These are phyloP conservation scores for Rubus parviflorus DNA, from an alignment of 306 rosid genomes.

Conservation along the genomic window DNA sequence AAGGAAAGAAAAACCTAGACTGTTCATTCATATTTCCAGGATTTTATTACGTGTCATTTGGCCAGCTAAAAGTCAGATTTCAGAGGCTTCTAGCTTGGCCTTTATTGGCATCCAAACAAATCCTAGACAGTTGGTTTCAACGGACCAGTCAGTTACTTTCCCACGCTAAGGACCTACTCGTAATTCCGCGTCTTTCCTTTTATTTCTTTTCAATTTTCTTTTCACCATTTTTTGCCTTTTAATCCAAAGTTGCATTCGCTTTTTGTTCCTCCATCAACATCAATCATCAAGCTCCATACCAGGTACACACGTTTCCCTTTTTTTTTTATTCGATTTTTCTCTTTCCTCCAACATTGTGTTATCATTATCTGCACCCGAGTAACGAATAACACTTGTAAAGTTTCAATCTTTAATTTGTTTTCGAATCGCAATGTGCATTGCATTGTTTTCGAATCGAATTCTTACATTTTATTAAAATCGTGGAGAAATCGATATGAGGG, in stretches of 20 bases:
- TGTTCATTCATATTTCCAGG: too few relatives aligned
- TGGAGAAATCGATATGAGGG: neutral
- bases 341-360: neutral
- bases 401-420: slow-evolving; percentile 4
- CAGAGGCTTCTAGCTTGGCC: slow-evolving; percentile 6
- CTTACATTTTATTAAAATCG: too few relatives aligned
- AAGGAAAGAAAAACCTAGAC: too few relatives aligned
- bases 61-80: neutral
- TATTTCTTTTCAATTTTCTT: slow-evolving; percentile 1
- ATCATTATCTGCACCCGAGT: neutral
- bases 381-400: neutral
- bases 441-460: slow-evolving; percentile 5
- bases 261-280: slow-evolving; percentile 28
- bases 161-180: slow-evolving; percentile 21
- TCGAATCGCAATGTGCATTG: slow-evolving; percentile 12
- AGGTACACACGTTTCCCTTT: slow-evolving; percentile 30
- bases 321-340: neutral
- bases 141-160: slow-evolving; percentile 42
- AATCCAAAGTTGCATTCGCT: slow-evolving; percentile 27
- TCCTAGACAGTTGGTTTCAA: slow-evolving; percentile 45
- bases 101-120: slow-evolving; percentile 33
- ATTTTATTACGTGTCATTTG: neutral
- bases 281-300: slow-evolving; percentile 38
- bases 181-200: slow-evolving; percentile 37
- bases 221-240: neutral